These are phyloP conservation scores for Ophiostoma ulmi DNA, from an alignment of 2,329 filamentous ascomycete genomes.

Conservation along the genomic window DNA sequence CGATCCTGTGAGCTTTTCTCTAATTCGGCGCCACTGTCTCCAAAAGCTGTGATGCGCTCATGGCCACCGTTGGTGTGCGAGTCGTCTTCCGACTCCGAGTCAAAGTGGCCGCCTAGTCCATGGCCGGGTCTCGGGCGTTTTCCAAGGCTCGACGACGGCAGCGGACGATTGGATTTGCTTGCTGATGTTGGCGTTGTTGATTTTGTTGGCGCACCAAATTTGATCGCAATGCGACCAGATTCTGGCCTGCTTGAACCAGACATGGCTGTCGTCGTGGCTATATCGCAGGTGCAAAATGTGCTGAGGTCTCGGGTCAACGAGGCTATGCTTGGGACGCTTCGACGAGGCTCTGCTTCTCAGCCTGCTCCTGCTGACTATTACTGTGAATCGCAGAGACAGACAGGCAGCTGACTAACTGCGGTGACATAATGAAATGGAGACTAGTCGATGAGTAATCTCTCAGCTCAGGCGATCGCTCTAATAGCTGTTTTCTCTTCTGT, in stretches of 20 bases:
- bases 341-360: not conserved
- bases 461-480: not conserved
- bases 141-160: slow-evolving; percentile 42
- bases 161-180: slow-evolving; percentile 31
- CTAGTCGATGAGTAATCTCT: not conserved
- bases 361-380: not conserved
- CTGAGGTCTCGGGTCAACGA: not conserved
- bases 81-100: slow-evolving; percentile 37
- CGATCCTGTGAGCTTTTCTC: slow-evolving; percentile 26
- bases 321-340: not conserved
- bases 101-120: slow-evolving; percentile 41
- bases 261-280: slow-evolving; percentile 32
- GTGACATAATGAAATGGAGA: not conserved
- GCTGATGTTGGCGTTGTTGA: slow-evolving; percentile 19
- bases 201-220: slow-evolving; percentile 36
- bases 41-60: slow-evolving; percentile 35
- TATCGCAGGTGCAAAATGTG: not conserved
- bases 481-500: slow-evolving; percentile 1
- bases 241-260: slow-evolving; percentile 36
- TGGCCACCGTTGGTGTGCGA: slow-evolving; percentile 29
- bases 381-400: not conserved
- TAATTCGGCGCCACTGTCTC: slow-evolving; percentile 30
- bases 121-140: slow-evolving; percentile 43
- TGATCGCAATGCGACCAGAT: slow-evolving; percentile 45
- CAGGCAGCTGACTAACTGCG: not conserved